Percentiles rank a stretch among this genome's conserved stretches.
phyloP scores from a whole-genome alignment of 1,284 basidiomycete genomes.

The Spongispora temasekensis region DNA sequence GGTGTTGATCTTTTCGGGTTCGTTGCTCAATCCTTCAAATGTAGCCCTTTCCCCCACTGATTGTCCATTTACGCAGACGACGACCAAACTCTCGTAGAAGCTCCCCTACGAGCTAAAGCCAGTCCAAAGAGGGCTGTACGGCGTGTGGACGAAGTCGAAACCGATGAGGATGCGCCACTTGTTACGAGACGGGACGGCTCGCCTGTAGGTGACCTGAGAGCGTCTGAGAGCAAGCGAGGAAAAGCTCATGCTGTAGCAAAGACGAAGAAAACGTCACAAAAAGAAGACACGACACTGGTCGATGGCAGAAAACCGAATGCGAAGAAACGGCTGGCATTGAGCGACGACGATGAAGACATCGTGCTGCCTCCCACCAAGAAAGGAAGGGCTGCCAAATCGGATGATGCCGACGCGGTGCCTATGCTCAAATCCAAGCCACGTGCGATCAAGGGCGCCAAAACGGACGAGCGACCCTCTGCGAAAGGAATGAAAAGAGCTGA shows the following conservation, averaged over 20 bases:
- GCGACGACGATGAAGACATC: conserved; percentile 1
- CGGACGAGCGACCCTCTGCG: neutral
- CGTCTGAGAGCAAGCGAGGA: neutral
- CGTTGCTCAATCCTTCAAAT: neutral
- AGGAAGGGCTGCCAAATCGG: conserved; percentile 5
- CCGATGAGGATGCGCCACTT: conserved; percentile 5
- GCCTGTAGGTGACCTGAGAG: neutral
- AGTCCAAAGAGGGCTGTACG: conserved; percentile 2
- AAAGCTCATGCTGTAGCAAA: neutral
- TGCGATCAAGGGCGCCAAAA: neutral
- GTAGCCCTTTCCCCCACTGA: neutral
- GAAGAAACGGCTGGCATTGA: conserved; percentile 5
- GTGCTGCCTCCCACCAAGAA: conserved; percentile 11
- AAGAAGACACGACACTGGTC: neutral
- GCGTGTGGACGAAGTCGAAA: neutral
- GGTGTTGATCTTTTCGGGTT: conserved; percentile 17
- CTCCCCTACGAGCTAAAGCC: conserved; percentile 11
- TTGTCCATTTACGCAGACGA: conserved; percentile 24
- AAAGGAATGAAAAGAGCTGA: conserved; percentile 4
- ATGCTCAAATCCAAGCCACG: neutral
- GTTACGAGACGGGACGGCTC: neutral
- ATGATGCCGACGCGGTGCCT: neutral
- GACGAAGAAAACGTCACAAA: conserved; percentile 2
- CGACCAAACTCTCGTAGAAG: conserved; percentile 28
- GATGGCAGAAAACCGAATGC: neutral